Evolutionary conservation across 2,329 filamentous ascomycete genomes (phyloP), one percentile per base, ranked within the genome.

Genomic region (Fusarium musae): DNA sequence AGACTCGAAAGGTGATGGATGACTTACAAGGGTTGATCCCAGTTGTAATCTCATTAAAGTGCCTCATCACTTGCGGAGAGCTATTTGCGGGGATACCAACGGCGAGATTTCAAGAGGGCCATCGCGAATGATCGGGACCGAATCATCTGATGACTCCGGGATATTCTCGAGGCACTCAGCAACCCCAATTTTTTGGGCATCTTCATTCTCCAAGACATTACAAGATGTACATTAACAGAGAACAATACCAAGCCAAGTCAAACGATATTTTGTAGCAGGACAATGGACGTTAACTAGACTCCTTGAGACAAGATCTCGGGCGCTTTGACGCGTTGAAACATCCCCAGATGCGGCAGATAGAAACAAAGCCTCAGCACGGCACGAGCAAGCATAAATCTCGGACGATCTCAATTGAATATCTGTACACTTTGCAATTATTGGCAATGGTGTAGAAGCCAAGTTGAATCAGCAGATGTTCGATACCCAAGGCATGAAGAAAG

Each of bases 51-150:
- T 28, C 11, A 19, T 36, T 19, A 36, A 58, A 49, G 30, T 49
- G 30, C 40, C 40, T 32, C 19, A 46, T 23, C 34, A 26, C 28
- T 32, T 26, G 39, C 16, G 23, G 34, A 21, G 44, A 53, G 28
- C 39, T 59, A 49, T 49, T 58, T 34, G 40, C 36, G 40, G 40
- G 40, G 40, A 34, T 9, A 19, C n/a, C 3, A 11, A n/a, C 23
- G 4, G 30, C 8, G 13, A 47, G 39, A 47, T 28, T 36, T 47
- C 54, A 42, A 26, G 8, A 6, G 17, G 10, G 9, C 40, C n/a
- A 6, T 72, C 71, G 71, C 21, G 61, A 56, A 68, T 61, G 26
- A 30, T 40, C 71, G 71, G 66, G 64, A 63, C 21, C 16, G 44
- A 68, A 68, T 68, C 54, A 37, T 32, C 66, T 54, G 53, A 70